Base-by-base conservation (phyloP, 345 rosid genomes). In the Eucalyptus shirleyi region DNA sequence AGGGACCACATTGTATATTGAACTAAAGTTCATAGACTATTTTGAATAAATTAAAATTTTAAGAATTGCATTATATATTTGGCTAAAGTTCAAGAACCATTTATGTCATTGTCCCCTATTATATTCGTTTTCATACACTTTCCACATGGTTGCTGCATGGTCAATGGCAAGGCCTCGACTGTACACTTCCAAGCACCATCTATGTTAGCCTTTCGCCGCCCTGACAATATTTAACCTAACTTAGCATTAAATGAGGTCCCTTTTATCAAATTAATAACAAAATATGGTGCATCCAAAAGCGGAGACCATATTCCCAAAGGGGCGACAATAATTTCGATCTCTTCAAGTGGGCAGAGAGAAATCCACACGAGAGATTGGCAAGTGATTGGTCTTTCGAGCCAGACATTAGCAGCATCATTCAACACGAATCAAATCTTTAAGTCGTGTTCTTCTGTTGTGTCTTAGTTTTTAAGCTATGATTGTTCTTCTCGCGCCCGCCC, bases 81-180 rank as follows among this genome's bases (percentile, higher is more conserved):
- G 0, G 0, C 13, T 56, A 56, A 24, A 56, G 1, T 56, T 4
- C 2, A 4, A 10, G 6, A 24, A 56, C 1, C 14, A 56, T 24
- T 56, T 56, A 56, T 4, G 13, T 23, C 0, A 56, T 24, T 0
- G 6, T 24, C 13, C 12, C 30, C 3, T 34, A 10, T 77, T 77
- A 13, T 19, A 37, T 77, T 77, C 28, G 3, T 77, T 77, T 77
- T 40, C 83, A 77, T 44, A 19, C 47, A 37, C 47, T 77, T 77
- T 77, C 47, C 23, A 37, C 47, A 21, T 6, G 83, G 83, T 19
- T 77, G 1, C 83, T 37, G 1, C 45, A 77, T 0, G 12, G 44
- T 11, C 83, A 77, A 21, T 37, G 45, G 16, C 15, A 77, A 77
- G 82, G 83, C 83, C 83, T 37, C 15, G 15, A 1, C 14, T 8